These are phyloP conservation scores for Dendryphion nanum DNA, from an alignment of 2,329 filamentous ascomycete genomes.

Conservation along the genomic window DNA sequence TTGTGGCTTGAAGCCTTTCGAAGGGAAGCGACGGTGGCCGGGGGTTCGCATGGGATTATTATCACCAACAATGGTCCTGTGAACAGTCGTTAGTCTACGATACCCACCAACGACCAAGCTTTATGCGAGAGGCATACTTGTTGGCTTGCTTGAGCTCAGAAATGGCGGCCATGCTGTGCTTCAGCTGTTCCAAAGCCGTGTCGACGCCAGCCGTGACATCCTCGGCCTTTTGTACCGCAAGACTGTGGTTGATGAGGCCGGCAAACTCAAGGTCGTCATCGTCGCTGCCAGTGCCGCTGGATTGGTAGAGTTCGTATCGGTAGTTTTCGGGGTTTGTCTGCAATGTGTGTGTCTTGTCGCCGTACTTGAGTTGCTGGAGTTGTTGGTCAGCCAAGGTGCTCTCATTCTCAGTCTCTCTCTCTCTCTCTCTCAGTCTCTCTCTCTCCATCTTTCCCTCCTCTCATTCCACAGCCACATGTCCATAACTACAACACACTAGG, in stretches of 20 bases:
- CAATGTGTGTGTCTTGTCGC: slow-evolving; percentile 56
- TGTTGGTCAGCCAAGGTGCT: slow-evolving; percentile 29
- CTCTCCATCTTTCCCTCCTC: too few relatives aligned
- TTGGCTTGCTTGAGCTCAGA: slow-evolving; percentile 62
- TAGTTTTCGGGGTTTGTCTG: slow-evolving; percentile 53
- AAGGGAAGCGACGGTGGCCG: slow-evolving; percentile 36
- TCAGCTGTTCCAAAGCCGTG: slow-evolving; percentile 58
- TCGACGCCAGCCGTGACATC: slow-evolving; percentile 57
- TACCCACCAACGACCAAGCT: slow-evolving; percentile 10
- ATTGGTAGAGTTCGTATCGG: slow-evolving; percentile 58
- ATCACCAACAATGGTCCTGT: slow-evolving; percentile 38
- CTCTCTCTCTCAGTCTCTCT: too few relatives aligned
- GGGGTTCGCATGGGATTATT: slow-evolving; percentile 31
- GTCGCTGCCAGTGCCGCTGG: slow-evolving; percentile 41
- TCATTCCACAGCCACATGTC: slow-evolving; percentile 11
- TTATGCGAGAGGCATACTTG: slow-evolving; percentile 44
- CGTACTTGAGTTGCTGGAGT: slow-evolving; percentile 55
- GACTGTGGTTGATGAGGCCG: slow-evolving; percentile 57
- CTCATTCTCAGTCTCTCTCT: too few relatives aligned
- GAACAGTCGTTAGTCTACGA: slow-evolving; percentile 27
- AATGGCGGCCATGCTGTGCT: slow-evolving; percentile 59
- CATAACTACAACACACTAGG: slow-evolving; percentile 3
- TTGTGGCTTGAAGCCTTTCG: slow-evolving; percentile 32
- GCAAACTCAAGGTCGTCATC: slow-evolving; percentile 54
- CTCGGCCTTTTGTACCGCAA: slow-evolving; percentile 54